Evolutionary conservation across 2,329 filamentous ascomycete genomes (phyloP).

Genomic region (Exutisphaerella laricina): DNA sequence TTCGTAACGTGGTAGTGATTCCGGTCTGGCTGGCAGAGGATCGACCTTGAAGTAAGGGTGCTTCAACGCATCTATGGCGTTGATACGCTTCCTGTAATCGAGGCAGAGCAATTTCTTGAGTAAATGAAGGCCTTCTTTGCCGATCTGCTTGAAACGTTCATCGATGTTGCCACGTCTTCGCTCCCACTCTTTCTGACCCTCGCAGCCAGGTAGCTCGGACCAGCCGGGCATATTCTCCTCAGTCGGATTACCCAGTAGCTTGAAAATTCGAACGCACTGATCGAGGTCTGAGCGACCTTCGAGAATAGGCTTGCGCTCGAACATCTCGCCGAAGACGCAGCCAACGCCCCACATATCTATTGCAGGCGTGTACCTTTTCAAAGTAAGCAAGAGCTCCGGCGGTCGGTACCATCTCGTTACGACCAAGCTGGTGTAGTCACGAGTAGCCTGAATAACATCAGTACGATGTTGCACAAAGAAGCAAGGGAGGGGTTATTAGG

Average conservation of each 20-base stretch:
- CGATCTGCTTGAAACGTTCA: constrained; percentile 57
- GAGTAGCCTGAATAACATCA: constrained; percentile 52
- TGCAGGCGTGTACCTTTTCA: constrained; percentile 90
- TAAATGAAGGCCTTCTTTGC: constrained; percentile 68
- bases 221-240: constrained; percentile 92
- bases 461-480: not conserved
- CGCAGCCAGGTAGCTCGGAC: constrained; percentile 73
- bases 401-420: constrained; percentile 97
- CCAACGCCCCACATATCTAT: constrained; percentile 99
- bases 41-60: constrained; percentile 83
- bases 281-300: constrained; percentile 82
- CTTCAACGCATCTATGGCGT: constrained; percentile 86
- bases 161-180: constrained; percentile 60
- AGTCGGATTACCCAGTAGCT: constrained; percentile 81
- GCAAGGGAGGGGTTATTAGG: not conserved
- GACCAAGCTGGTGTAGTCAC: constrained; percentile 94
- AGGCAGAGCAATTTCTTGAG: constrained; percentile 77
- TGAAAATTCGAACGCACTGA: constrained; percentile 90
- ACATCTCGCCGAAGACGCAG: constrained; percentile 99
- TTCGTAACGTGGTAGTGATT: constrained; percentile 85
- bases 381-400: constrained; percentile 80
- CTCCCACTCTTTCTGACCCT: constrained; percentile 61
- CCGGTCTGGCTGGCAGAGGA: constrained; percentile 73
- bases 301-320: constrained; percentile 86
- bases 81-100: constrained; percentile 83